A percentile compares a stretch with the other conserved stretches of the same genome.
These are phyloP conservation scores for Prunus padus DNA, from an alignment of 306 rosid genomes.

Conservation along the genomic window DNA sequence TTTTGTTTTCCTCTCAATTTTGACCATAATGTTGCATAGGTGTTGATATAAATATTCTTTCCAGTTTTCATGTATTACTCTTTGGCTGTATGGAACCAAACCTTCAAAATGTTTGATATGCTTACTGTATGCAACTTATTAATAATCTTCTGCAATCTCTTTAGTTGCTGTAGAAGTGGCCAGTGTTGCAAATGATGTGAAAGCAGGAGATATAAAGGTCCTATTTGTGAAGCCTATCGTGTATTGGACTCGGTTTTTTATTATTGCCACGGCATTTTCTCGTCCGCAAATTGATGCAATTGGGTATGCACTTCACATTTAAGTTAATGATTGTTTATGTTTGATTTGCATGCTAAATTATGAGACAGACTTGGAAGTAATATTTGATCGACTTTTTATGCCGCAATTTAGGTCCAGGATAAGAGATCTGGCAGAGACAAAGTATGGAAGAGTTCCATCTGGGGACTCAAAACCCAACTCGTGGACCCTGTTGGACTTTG, in stretches of 20 bases:
- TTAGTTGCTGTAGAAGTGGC: conserved; percentile 93
- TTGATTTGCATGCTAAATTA: conserved; percentile 14
- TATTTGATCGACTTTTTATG: neutral
- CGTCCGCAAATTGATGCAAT: conserved; percentile 92
- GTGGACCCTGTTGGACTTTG: conserved; percentile 91
- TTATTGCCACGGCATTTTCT: conserved; percentile 90
- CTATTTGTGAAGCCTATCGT: conserved; percentile 97
- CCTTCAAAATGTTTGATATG: conserved; percentile 15
- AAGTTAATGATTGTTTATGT: neutral
- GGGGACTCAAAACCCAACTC: conserved; percentile 91
- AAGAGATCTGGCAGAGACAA: conserved; percentile 82
- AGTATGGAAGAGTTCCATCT: conserved; percentile 71
- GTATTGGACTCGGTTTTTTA: conserved; percentile 92
- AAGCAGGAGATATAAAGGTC: conserved; percentile 87
- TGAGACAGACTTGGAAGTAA: conserved; percentile 14
- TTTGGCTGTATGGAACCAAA: conserved; percentile 2
- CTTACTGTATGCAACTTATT: neutral
- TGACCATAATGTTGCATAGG: neutral
- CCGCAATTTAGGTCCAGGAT: conserved; percentile 65
- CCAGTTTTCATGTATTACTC: neutral
- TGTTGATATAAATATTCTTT: neutral
- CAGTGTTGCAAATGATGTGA: conserved; percentile 82
- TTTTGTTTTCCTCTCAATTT: conserved; percentile 5
- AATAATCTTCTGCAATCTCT: conserved; percentile 25
- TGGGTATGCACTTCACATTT: conserved; percentile 42